phyloP scores from a whole-genome alignment of 805 yeast genomes.

The Starmerella sirachaensis region DNA sequence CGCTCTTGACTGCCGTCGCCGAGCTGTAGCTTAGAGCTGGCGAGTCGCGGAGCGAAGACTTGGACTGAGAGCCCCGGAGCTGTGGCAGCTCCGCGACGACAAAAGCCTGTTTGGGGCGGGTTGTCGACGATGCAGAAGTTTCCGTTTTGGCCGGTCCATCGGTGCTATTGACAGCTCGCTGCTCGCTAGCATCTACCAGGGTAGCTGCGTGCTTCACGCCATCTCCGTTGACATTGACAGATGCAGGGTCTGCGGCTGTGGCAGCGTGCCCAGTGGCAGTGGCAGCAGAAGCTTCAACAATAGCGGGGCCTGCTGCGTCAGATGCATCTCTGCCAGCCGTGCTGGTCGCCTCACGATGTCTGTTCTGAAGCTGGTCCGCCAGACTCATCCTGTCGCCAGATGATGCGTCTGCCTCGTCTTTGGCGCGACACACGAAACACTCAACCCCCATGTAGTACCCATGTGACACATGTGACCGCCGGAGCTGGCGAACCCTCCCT shows the following conservation, averaged over 20 bases:
- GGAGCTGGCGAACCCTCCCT: too few species aligned
- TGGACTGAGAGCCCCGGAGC: slow-evolving; percentile 2
- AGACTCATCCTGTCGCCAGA: slow-evolving; percentile 11
- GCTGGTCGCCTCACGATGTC: slow-evolving; percentile 12
- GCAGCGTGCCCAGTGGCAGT: neutral
- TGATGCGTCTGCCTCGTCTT: too few species aligned
- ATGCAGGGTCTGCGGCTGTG: neutral
- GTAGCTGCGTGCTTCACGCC: neutral
- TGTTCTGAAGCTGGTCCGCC: slow-evolving; percentile 10
- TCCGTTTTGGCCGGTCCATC: too few species aligned
- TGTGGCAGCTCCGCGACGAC: slow-evolving; percentile 9
- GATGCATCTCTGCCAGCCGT: too few species aligned
- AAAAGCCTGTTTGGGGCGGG: too few species aligned
- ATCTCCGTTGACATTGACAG: neutral
- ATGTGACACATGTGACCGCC: too few species aligned
- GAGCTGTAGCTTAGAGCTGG: neutral
- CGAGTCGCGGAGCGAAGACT: neutral
- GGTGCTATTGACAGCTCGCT: neutral
- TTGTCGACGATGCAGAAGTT: too few species aligned
- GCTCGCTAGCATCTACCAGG: neutral
- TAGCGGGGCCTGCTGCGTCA: slow-evolving; percentile 1
- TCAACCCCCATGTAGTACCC: too few species aligned
- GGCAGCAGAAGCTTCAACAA: neutral
- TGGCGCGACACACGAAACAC: too few species aligned
- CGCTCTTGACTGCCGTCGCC: neutral